Evolutionary conservation across 768 basidiomycete genomes (phyloP), one percentile per base, ranked within the genome.

Genomic region (Tephrocybe sp.): DNA sequence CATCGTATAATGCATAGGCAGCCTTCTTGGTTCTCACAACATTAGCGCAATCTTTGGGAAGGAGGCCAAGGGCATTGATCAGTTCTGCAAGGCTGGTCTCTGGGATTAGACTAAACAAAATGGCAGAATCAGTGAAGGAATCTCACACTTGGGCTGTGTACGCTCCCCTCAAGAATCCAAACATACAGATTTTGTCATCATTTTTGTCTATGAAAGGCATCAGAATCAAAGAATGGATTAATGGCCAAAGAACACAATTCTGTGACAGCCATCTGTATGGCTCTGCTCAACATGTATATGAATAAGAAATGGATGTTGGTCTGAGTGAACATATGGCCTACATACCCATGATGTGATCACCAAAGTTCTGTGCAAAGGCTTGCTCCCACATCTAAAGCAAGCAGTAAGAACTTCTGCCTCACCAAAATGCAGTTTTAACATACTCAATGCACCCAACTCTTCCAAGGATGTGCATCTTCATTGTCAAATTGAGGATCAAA

Each of bases 181-280:
- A 45, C 14, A 45, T 45, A 33, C 44, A 45, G 17, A 45, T 45
- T 32, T 45, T 45, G 33, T 45, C 44, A 33, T 28, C 44, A 45
- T 45, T 28, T 33, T 33, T 45, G 32, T 45, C 44, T 45, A n/a
- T n/a, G 14, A 8, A 8, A 32, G 17, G 25, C n/a, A n/a, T n/a
- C n/a, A n/a, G n/a, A n/a, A n/a, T n/a, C n/a, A n/a, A n/a, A n/a
- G n/a, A n/a, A n/a, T n/a, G n/a, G n/a, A n/a, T n/a, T n/a, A n/a
- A n/a, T n/a, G n/a, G n/a, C n/a, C n/a, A n/a, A n/a, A 21, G 20
- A 33, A 28, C 26, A 45, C 44, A 45, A 17, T 45, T 32, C 30
- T 45, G 1, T 17, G 44, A 24, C 44, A 45, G 32, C 44, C 44
- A 45, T 33, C 21, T 3, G 44, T 45, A 45, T 21, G 44, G 44